Conservation (phyloP, 306 rosid genomes). For the Rubus parviflorus region DNA sequence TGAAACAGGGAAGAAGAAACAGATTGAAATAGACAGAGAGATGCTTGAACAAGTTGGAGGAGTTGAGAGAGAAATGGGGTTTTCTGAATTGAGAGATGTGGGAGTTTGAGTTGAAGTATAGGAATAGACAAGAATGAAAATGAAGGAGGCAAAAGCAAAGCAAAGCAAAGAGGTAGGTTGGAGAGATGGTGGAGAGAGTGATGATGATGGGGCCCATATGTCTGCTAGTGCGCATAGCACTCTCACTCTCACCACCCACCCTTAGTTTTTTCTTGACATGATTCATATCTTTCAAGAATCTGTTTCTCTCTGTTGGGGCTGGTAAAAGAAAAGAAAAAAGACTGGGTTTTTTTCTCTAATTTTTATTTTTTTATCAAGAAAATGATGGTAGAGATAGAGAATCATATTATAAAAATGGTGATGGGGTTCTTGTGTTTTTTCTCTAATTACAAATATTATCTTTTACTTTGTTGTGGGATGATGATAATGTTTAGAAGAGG, state of each 20-base stretch:
- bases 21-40: background rate
- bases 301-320: conserved; percentile 25
- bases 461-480: conserved; percentile 15
- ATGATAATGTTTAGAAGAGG: conserved; percentile 5
- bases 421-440: background rate
- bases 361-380: background rate
- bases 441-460: conserved; percentile 21
- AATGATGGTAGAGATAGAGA: background rate
- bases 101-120: background rate
- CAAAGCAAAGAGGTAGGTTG: conserved; percentile 17
- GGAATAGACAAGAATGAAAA: background rate
- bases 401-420: background rate
- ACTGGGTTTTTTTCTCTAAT: background rate
- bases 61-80: background rate
- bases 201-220: conserved; percentile 57
- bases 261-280: conserved; percentile 22
- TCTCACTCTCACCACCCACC: conserved; percentile 21
- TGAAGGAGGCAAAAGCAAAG: conserved; percentile 20
- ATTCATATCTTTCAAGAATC: conserved; percentile 37
- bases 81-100: conserved; percentile 1
- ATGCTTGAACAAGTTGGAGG: background rate
- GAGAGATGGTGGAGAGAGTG: conserved; percentile 45
- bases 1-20: background rate
- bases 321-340: conserved; percentile 1
- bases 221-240: conserved; percentile 61